phyloP scores from a whole-genome alignment of 2,329 filamentous ascomycete species.

The Orbilia javanica region DNA sequence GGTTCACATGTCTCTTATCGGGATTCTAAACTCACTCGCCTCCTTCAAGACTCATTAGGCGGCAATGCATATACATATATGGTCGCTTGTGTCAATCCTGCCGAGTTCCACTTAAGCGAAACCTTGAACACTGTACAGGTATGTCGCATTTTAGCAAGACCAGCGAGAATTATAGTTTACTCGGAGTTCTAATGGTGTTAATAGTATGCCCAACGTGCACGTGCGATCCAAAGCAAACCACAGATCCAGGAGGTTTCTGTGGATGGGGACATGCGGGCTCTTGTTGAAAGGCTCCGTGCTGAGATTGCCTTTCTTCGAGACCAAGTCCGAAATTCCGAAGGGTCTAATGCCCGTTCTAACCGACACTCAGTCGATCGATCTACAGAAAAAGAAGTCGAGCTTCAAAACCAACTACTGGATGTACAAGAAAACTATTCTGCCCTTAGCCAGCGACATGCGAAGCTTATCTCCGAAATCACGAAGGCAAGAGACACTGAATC shows the following conservation, averaged over 20 bases:
- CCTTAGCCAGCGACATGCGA: constrained; percentile 92
- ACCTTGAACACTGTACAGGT: constrained; percentile 89
- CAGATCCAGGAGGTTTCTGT: constrained; percentile 91
- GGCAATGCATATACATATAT: constrained; percentile 99
- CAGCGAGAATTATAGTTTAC: background rate
- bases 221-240: constrained; percentile 96
- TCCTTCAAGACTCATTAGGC: constrained; percentile 95
- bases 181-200: constrained; percentile 37
- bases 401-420: constrained; percentile 94
- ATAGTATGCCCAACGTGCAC: constrained; percentile 91
- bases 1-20: constrained; percentile 96
- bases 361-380: constrained; percentile 68
- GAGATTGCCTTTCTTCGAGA: constrained; percentile 94
- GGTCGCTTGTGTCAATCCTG: constrained; percentile 97
- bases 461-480: constrained; percentile 91
- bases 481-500: constrained; percentile 80
- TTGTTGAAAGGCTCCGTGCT: constrained; percentile 92
- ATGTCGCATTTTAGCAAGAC: constrained; percentile 14
- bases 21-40: constrained; percentile 93
- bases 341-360: constrained; percentile 77
- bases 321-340: constrained; percentile 88
- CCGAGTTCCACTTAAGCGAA: constrained; percentile 96
- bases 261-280: constrained; percentile 90
- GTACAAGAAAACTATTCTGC: constrained; percentile 94
- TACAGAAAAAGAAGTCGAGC: constrained; percentile 85